phyloP scores from a whole-genome alignment of 352 stramenopile genomes.

The Globisporangium cylindrosporum region DNA sequence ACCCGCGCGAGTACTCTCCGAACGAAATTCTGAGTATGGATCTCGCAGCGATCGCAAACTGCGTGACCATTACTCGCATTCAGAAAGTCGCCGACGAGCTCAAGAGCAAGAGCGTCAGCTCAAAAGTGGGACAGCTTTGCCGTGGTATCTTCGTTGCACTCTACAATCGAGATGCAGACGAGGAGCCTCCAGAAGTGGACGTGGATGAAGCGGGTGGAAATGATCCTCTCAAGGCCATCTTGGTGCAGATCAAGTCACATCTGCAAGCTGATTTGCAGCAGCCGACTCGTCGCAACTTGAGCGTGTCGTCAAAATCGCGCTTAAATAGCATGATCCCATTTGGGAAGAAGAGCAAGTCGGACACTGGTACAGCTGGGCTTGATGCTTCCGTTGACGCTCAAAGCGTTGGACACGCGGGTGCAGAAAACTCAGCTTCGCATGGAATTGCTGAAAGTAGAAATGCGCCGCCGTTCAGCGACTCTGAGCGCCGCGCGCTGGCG shows the following conservation, averaged over 20 bases:
- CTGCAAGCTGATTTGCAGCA: constrained; percentile 27
- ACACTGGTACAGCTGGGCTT: neutral
- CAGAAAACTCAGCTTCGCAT: neutral
- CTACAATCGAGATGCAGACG: constrained; percentile 52
- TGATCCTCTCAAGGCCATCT: constrained; percentile 38
- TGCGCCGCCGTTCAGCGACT: neutral
- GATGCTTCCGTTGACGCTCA: neutral
- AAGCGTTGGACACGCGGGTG: neutral
- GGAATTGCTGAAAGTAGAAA: neutral
- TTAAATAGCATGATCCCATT: constrained; percentile 11
- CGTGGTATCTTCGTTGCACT: constrained; percentile 58
- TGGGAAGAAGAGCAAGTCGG: neutral
- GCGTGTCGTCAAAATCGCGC: constrained; percentile 1
- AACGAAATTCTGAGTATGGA: constrained; percentile 52
- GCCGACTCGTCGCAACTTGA: neutral
- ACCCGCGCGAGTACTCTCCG: constrained; percentile 42
- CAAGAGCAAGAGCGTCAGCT: constrained; percentile 24
- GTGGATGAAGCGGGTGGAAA: constrained; percentile 5
- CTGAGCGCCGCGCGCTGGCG: constrained; percentile 24
- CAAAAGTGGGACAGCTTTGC: constrained; percentile 36
- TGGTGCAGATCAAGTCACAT: constrained; percentile 54
- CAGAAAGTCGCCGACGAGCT: constrained; percentile 34
- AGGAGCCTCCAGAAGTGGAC: constrained; percentile 27
- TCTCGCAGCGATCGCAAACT: constrained; percentile 47
- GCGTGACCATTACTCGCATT: constrained; percentile 31